Conservation (phyloP, 192 early-diverging fungal genomes). For the Entomortierella parvispora region DNA sequence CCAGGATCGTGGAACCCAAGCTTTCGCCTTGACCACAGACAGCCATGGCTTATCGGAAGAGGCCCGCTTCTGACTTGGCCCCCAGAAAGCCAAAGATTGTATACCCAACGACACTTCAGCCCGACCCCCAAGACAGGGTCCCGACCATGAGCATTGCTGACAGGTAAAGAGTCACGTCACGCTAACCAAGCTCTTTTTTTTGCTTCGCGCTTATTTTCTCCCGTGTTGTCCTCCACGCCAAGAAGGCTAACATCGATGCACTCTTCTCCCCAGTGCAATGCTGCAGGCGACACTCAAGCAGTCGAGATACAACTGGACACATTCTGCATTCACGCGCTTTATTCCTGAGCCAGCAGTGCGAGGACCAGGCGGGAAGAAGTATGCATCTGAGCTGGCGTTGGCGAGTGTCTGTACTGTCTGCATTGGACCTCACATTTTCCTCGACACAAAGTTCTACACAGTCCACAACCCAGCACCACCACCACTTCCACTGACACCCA, state of each 20-base stretch:
- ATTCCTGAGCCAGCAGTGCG: slow-evolving; percentile 29
- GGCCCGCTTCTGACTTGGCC: slow-evolving; percentile 1
- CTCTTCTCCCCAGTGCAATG: slow-evolving; percentile 34
- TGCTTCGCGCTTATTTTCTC: neutral
- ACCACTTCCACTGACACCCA: neutral
- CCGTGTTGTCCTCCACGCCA: neutral
- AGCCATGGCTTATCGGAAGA: slow-evolving; percentile 2
- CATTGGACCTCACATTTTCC: slow-evolving; percentile 64
- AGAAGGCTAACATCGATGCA: too few relatives aligned
- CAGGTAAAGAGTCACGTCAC: slow-evolving; percentile 23
- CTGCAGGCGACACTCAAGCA: slow-evolving; percentile 27
- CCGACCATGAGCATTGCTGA: slow-evolving; percentile 41
- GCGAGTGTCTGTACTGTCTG: slow-evolving; percentile 48
- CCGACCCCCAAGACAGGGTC: slow-evolving; percentile 18
- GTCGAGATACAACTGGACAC: slow-evolving; percentile 35
- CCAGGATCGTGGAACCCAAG: too few relatives aligned
- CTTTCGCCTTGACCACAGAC: neutral
- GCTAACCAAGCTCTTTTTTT: neutral
- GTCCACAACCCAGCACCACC: slow-evolving; percentile 37
- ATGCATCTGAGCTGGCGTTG: slow-evolving; percentile 23
- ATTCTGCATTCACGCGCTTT: slow-evolving; percentile 39
- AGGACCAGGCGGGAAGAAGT: slow-evolving; percentile 39
- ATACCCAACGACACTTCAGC: slow-evolving; percentile 23
- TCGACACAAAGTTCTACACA: slow-evolving; percentile 46
- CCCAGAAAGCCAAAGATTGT: slow-evolving; percentile 15